Conservation (phyloP, 2,329 filamentous ascomycete genomes). For the Fusarium heterosporum region DNA sequence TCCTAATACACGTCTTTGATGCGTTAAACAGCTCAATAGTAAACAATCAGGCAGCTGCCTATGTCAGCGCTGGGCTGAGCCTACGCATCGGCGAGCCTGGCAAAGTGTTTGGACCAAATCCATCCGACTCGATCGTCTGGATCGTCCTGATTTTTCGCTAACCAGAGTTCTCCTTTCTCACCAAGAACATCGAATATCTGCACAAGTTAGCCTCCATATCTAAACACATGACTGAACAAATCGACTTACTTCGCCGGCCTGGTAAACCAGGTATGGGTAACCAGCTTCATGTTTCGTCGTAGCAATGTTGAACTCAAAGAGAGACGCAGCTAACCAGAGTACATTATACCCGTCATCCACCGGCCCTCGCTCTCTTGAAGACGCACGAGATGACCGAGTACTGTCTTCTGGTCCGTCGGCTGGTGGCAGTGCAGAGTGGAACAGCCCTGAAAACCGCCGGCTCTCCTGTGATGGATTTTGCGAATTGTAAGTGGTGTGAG, state of each 20-base stretch:
- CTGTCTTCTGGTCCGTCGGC: constrained; percentile 71
- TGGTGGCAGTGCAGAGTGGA: constrained; percentile 88
- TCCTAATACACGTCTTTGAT: constrained; percentile 45
- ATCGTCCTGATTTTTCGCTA: constrained; percentile 97
- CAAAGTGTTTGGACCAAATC: constrained; percentile 99
- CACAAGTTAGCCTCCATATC: constrained; percentile 8
- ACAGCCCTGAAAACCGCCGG: constrained; percentile 78
- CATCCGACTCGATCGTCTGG: constrained; percentile 82
- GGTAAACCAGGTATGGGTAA: constrained; percentile 95
- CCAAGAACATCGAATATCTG: constrained; percentile 91
- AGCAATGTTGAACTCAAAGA: constrained; percentile 98
- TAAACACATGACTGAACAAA: no score
- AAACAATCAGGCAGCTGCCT: constrained; percentile 24
- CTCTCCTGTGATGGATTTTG: constrained; percentile 58
- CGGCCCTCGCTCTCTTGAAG: constrained; percentile 68
- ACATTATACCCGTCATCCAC: constrained; percentile 73
- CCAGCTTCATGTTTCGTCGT: constrained; percentile 91
- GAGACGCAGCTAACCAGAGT: constrained; percentile 89
- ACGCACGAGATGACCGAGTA: constrained; percentile 67
- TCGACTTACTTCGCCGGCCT: constrained; percentile 81
- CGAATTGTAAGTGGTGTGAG: constrained; percentile 66
- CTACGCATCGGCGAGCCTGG: constrained; percentile 68
- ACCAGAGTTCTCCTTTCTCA: constrained; percentile 97
- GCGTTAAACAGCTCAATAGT: constrained; percentile 38
- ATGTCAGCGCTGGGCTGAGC: constrained; percentile 15